Evolutionary conservation across 305 asterid species (phyloP), one percentile per base, ranked within the genome.

Genomic region (Petunia hybrid): DNA sequence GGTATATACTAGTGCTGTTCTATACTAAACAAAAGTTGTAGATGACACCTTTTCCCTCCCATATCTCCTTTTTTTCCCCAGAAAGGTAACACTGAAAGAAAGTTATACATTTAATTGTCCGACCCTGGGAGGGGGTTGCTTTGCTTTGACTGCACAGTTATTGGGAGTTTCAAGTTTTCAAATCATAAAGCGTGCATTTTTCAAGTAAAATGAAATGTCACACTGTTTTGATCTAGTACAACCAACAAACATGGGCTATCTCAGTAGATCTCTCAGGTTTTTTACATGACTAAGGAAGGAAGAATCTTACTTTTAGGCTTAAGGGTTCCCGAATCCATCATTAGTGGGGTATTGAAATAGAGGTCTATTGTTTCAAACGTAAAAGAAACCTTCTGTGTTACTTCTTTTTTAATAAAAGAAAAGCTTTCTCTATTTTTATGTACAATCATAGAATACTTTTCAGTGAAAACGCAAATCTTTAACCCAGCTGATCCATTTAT

Each of bases 161-260:
- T 6, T 46, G 14, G 41, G 75, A 41, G 36, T 67, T 67, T 41
- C 55, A 67, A 67, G 14, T 5, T 67, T 7, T 1, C 39, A 42
- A 41, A 46, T 31, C 75, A 3, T n/a, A 3, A 46, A 41, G 55
- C 74, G 13, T 41, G 74, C 41, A 67, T 14, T 40, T 67, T 67
- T 31, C 55, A 67, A 68, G 56, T n/a, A 68, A 16, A 42, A 68
- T 68, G 55, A n/a, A 68, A 42, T 10, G 16, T 42, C 39, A 8
- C 55, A 68, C 16, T 55, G 43, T 68, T 41, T 22, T 68, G 13
- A 68, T 68, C 56, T 42, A 2, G 76, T 68, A 42, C 55, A 68
- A 16, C 56, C 67, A 62, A 3, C 0, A 35, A n/a, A 35, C 67
- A 31, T 62, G 67, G 63, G 41, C 7, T 62, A 35, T 36, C 35